These are phyloP conservation scores for Petunia secreta DNA, from an alignment of 257 asterid genomes.

Conservation along the genomic window DNA sequence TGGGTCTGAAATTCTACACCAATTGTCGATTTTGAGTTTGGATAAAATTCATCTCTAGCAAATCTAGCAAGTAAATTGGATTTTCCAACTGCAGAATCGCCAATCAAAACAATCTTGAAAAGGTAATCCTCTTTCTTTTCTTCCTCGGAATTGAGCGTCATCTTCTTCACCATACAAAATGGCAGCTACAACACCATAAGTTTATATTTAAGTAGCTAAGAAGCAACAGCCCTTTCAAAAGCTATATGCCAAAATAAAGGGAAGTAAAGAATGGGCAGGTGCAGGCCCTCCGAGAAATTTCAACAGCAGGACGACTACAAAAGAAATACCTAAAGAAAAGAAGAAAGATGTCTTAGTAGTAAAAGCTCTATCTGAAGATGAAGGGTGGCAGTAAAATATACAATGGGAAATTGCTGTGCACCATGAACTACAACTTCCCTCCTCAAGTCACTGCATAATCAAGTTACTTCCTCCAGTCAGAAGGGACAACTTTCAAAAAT, in stretches of 20 bases:
- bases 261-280: not conserved
- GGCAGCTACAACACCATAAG: slow-evolving; percentile 41
- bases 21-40: slow-evolving; percentile 89
- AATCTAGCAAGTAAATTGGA: slow-evolving; percentile 94
- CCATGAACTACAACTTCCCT: slow-evolving; percentile 3
- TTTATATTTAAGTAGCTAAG: slow-evolving; percentile 18
- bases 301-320: slow-evolving; percentile 37
- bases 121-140: slow-evolving; percentile 35
- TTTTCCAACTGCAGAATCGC: slow-evolving; percentile 96
- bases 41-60: slow-evolving; percentile 88
- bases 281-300: slow-evolving; percentile 39
- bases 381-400: not conserved
- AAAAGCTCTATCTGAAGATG: not conserved
- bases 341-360: not conserved
- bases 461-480: slow-evolving; percentile 28
- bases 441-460: slow-evolving; percentile 13
- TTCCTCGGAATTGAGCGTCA: slow-evolving; percentile 48
- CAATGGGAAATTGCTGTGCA: not conserved
- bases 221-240: slow-evolving; percentile 19
- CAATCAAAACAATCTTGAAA: slow-evolving; percentile 38
- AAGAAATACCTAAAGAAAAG: slow-evolving; percentile 25
- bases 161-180: slow-evolving; percentile 44
- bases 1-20: slow-evolving; percentile 99
- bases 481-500: slow-evolving; percentile 27
- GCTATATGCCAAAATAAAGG: not conserved